Base-by-base conservation (phyloP, 2,329 filamentous ascomycete genomes). In the Neofusicoccum umdonicola region DNA sequence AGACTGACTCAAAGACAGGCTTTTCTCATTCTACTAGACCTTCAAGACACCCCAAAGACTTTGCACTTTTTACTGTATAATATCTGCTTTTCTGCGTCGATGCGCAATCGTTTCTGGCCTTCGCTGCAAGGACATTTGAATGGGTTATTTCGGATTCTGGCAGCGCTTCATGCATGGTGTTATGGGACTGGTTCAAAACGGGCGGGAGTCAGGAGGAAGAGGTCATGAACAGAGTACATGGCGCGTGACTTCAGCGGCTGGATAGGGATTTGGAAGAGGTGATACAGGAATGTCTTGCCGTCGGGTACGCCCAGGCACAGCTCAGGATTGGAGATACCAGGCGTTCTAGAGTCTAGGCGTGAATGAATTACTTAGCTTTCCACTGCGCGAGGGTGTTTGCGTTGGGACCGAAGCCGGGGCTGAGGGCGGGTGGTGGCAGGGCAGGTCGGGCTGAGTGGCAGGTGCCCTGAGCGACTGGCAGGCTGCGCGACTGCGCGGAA, bases 221-320 rank as follows among this genome's bases (percentile, higher is more conserved):
- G 50, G 61, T 45, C 39, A 63, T 56, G 61, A 54, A 22, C 50
- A 39, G 13, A 42, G 51, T 34, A 54, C 11, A 63, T 54, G 34
- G 61, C 61, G 61, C 61, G 61, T 63, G 61, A 63, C 61, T 63
- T 63, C 48, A 37, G 44, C 17, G 51, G 61, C 61, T 63, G 61
- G 61, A 54, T 60, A 39, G 34, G 56, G 56, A 45, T 60, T 60
- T 47, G 56, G 56, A 60, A 60, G 54, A 58, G 48, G 54, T 58
- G 54, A 45, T 44, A 58, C 39, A 41, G 54, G 54, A 58, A 8
- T 45, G 54, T 58, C 54, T 45, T 60, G 56, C 56, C 42, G 56
- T 47, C 56, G 56, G 56, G 56, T 60, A 60, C 56, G 56, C 56
- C 56, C 56, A 37, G 56, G 42, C 58, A 51, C 58, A 62, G 58